A percentile compares a stretch with the other conserved stretches of the same genome.
Conservation (phyloP, 495 filamentous ascomycete genomes). For the Parathielavia hyrcaniae region DNA sequence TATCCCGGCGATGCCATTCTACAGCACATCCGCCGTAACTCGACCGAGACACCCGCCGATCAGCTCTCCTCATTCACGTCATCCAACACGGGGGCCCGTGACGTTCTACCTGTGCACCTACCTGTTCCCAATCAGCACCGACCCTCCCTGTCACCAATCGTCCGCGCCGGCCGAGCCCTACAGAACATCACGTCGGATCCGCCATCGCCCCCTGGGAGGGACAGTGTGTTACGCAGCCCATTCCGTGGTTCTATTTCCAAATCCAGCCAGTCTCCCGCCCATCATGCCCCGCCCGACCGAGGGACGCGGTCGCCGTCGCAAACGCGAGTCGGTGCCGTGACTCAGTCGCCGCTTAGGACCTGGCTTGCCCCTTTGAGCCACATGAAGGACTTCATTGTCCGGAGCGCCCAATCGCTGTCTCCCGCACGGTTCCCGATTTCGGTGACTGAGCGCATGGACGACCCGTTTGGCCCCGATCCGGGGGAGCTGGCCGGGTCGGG, state of each 20-base stretch:
- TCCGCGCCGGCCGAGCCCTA: slow-evolving; percentile 45
- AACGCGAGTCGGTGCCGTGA: background rate
- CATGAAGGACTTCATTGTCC: slow-evolving; percentile 26
- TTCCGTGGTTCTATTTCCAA: slow-evolving; percentile 42
- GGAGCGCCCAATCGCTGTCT: slow-evolving; percentile 27
- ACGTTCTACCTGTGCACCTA: slow-evolving; percentile 14
- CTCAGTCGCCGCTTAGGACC: slow-evolving; percentile 16
- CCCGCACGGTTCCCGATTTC: slow-evolving; percentile 16
- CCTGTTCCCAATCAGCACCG: slow-evolving; percentile 28
- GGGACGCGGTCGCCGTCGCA: slow-evolving; percentile 7
- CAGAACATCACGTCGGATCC: slow-evolving; percentile 49
- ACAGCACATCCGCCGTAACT: slow-evolving; percentile 24
- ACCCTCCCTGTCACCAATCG: slow-evolving; percentile 47
- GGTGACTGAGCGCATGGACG: slow-evolving; percentile 24
- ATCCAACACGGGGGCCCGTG: slow-evolving; percentile 10
- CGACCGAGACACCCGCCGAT: slow-evolving; percentile 31
- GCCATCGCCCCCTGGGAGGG: slow-evolving; percentile 42
- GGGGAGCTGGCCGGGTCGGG: slow-evolving; percentile 18
- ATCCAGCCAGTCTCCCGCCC: slow-evolving; percentile 28
- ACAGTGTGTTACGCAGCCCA: slow-evolving; percentile 45
- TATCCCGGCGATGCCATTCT: background rate
- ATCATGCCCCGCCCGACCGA: background rate
- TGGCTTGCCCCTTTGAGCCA: slow-evolving; percentile 27
- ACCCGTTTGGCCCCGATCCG: slow-evolving; percentile 33
- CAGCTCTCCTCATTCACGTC: slow-evolving; percentile 19